Conservation (phyloP, 2,329 filamentous ascomycete genomes). For the Didymella pinodella region DNA sequence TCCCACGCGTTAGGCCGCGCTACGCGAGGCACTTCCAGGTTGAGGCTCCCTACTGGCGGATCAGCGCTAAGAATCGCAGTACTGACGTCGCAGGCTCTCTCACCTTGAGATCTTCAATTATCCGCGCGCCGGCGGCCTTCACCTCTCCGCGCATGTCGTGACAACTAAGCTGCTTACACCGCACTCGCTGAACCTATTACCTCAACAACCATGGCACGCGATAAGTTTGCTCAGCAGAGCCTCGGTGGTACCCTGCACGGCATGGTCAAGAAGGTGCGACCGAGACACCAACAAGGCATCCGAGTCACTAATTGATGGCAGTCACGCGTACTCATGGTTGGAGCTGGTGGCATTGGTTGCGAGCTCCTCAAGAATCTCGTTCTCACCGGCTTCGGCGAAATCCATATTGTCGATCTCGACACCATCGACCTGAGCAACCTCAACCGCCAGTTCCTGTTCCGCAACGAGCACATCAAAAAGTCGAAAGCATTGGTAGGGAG, state of each 20-base stretch:
- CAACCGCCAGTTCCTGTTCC: conserved; percentile 96
- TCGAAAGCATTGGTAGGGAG: conserved; percentile 82
- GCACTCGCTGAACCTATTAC: conserved; percentile 13
- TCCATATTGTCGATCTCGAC: conserved; percentile 95
- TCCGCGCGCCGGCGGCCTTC: conserved; percentile 19
- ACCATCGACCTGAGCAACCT: conserved; percentile 98
- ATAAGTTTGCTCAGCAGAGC: conserved; percentile 65
- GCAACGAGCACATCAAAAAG: conserved; percentile 97
- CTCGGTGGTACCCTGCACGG: conserved; percentile 67
- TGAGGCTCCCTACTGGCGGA: conserved; percentile 14
- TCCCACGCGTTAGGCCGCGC: conserved; percentile 30
- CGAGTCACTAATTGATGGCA: conserved; percentile 54
- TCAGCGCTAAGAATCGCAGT: conserved; percentile 26
- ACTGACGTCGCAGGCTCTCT: conserved; percentile 36
- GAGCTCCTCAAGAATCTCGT: conserved; percentile 97
- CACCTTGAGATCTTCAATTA: conserved; percentile 22
- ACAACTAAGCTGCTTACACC: conserved; percentile 21
- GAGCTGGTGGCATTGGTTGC: conserved; percentile 96
- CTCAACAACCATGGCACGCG: conserved; percentile 55
- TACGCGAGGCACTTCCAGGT: conserved; percentile 33
- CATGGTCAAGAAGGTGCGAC: conserved; percentile 70
- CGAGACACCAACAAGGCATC: conserved; percentile 6
- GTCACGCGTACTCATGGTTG: conserved; percentile 91
- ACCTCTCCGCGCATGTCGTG: conserved; percentile 30
- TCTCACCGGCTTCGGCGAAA: conserved; percentile 87